Evolutionary conservation across 805 yeast genomes (phyloP), one percentile per base, ranked within the genome.

Genomic region (Starmerella stigmatis): DNA sequence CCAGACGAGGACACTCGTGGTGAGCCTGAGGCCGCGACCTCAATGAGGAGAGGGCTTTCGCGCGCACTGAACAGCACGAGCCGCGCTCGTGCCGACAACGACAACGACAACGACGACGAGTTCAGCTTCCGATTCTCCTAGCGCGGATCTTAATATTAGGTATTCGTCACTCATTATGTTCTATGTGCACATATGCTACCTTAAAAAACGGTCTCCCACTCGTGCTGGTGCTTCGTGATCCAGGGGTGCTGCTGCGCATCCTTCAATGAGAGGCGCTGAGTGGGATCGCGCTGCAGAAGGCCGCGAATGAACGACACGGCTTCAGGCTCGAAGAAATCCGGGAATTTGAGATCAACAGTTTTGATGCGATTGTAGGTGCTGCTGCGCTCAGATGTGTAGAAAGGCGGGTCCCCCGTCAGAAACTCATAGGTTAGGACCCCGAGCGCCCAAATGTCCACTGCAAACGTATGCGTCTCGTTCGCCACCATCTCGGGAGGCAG

Each of bases 401-500:
- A 89, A 0, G 97, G 97, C 0, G 98, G 96, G 38, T 72, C 70
- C 0, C 96, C 97, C 4, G 81, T 86, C 2, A 89, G 64, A 41
- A 92, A 73, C 61, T 89, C 98, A 58, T 81, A 89, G 50, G 86
- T 72, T 29, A 89, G 62, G 2, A 89, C 78, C 0, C 98, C 98
- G 44, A 89, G 66, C 1, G 96, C 85, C 98, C 98, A 89, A 3
- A 81, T 73, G 60, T 89, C 98, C 0, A 86, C 94, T 42, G 71
- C 71, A 43, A 71, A 72, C 55, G 82, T 89, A 56, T 89, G 92
- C 10, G 78, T 82, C 54, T 74, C 78, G 1, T 83, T 78, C 50
- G 81, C 92, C 6, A 89, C 84, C 82, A 92, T 79, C 64, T 89
- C 98, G 7, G 98, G 98, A 0, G 97, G 94, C 13, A 92, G 64